phyloP scores from a whole-genome alignment of 2,329 filamentous ascomycete genomes.

The Akanthomyces dipterigenus region DNA sequence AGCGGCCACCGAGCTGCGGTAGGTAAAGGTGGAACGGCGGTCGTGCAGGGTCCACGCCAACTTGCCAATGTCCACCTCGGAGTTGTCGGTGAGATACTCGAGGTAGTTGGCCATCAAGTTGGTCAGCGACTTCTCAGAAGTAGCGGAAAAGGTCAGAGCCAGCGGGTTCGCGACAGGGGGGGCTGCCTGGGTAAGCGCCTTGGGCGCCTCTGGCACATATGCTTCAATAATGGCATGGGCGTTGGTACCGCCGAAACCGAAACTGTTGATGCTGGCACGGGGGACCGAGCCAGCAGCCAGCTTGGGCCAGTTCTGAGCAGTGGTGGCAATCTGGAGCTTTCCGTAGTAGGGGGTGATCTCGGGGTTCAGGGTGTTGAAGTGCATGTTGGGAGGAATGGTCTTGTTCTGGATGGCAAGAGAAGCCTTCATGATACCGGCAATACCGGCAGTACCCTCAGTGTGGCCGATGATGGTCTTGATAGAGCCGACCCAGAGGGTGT shows the following conservation, averaged over 20 bases:
- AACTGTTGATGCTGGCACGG: conserved; percentile 34
- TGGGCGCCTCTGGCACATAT: conserved; percentile 24
- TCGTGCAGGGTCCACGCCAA: conserved; percentile 16
- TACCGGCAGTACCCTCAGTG: conserved; percentile 39
- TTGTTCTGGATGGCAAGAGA: conserved; percentile 39
- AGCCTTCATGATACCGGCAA: conserved; percentile 41
- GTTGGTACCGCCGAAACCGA: conserved; percentile 37
- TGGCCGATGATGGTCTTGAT: conserved; percentile 44
- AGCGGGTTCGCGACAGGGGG: conserved; percentile 4
- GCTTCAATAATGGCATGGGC: conserved; percentile 25
- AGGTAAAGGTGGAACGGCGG: conserved; percentile 13
- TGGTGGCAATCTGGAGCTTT: conserved; percentile 15
- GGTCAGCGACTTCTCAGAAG: conserved; percentile 11
- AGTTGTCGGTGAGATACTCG: conserved; percentile 9
- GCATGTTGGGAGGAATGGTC: conserved; percentile 39
- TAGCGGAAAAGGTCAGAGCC: conserved; percentile 11
- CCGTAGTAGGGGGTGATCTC: conserved; percentile 27
- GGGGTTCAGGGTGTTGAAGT: conserved; percentile 40
- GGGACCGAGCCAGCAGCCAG: conserved; percentile 5
- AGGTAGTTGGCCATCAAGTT: conserved; percentile 8
- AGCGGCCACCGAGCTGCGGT: conserved; percentile 15
- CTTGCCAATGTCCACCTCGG: conserved; percentile 13
- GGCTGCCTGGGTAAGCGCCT: conserved; percentile 22
- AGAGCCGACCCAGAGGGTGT: conserved; percentile 31
- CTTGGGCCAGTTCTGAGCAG: conserved; percentile 9